These are phyloP conservation scores for Carallia pectinifolia DNA, from an alignment of 345 rosid genomes.

Conservation along the genomic window DNA sequence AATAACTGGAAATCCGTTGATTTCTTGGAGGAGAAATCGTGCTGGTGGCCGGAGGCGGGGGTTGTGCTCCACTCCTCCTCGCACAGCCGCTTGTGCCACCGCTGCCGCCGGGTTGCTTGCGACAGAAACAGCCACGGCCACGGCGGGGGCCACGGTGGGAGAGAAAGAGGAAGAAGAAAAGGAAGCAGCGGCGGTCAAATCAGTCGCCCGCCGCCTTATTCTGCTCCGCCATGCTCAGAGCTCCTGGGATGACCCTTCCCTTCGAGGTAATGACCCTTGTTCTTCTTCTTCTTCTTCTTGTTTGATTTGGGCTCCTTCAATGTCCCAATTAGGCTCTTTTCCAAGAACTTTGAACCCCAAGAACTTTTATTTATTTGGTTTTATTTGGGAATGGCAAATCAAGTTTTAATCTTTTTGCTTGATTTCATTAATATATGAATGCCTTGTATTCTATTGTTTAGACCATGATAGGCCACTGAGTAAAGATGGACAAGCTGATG, in stretches of 20 bases:
- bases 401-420: background rate
- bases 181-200: conserved; percentile 3
- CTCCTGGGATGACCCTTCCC: conserved; percentile 66
- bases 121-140: background rate
- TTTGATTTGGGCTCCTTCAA: background rate
- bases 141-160: background rate
- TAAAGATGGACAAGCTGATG: conserved; percentile 59
- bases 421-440: background rate
- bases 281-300: background rate
- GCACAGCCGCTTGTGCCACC: background rate
- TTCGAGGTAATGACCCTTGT: conserved; percentile 46
- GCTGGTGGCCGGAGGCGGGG: background rate
- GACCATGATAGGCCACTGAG: conserved; percentile 94
- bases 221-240: conserved; percentile 95
- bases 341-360: too few species aligned
- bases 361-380: background rate
- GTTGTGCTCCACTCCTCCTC: background rate
- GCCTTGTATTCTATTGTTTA: conserved; percentile 11
- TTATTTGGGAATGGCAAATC: background rate
- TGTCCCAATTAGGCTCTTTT: background rate
- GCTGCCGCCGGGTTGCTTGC: background rate
- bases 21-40: background rate
- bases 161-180: background rate
- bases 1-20: background rate
- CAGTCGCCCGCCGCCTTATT: conserved; percentile 73